Base-by-base conservation (phyloP, 306 rosid species). In the Cicer arietinum region DNA sequence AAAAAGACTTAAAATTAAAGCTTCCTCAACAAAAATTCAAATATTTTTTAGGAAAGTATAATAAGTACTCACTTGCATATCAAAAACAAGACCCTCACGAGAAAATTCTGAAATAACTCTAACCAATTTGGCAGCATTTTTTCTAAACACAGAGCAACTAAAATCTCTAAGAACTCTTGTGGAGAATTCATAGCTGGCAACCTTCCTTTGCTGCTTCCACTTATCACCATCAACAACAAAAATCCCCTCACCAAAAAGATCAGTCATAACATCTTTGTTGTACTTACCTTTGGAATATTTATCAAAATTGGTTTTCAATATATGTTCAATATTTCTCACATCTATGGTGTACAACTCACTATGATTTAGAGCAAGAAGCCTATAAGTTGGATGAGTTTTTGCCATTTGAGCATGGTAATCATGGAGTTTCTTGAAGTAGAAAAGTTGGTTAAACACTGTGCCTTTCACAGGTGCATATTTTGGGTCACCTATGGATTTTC, bases 131-230 rank as follows among this genome's bases (percentile, higher is more conserved):
- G 84, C 77, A 61, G 90, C 88, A 51, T 84, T 88, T 16, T 10
- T 78, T 74, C 93, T 80, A 18, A 88, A 88, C 61, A 86, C 87
- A 8, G 83, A 59, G 14, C 86, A 87, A 35, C 91, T 90, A 18
- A 83, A 90, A 42, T 92, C 94, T 66, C 94, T 80, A 72, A 90
- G 90, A 73, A 87, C 86, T 66, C 94, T 86, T 0, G 92, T 86
- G 0, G 98, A 87, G 41, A 92, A 92, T 79, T 88, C 98, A 59
- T 72, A 78, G 52, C 93, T 88, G 0, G 86, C 89, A 62, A 90
- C 84, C 81, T 89, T 92, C 81, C 94, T 85, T 74, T 92, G 98
- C 50, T 86, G 85, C 75, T 71, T 83, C 98, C 98, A 92, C 79
- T 74, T 83, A 0, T 84, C 90, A 7, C 92, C 94, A 72, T 92